A percentile compares a stretch with the other conserved stretches of the same genome.
Evolutionary conservation across 192 early-diverging fungal genomes (phyloP).

Genomic region (Coemansia sp.): DNA sequence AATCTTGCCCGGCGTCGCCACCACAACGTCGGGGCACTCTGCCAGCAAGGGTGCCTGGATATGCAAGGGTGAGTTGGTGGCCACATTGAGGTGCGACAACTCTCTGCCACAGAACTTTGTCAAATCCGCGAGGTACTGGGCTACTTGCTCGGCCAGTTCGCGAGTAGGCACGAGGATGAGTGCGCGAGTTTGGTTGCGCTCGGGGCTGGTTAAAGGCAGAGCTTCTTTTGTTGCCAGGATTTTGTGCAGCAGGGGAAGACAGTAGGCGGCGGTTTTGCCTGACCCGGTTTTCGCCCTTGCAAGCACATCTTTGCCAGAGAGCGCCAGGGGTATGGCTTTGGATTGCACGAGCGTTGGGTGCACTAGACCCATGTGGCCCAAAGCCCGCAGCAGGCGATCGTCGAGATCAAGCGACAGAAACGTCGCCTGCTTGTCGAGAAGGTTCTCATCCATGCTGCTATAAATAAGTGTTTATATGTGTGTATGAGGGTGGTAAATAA

Average conservation of each 20-base stretch:
- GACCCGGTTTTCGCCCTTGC: conserved; percentile 91
- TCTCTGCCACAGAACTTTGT: conserved; percentile 64
- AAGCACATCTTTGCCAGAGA: conserved; percentile 90
- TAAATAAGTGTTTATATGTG: no score
- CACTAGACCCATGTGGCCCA: conserved; percentile 78
- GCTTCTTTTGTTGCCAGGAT: conserved; percentile 73
- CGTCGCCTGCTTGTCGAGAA: conserved; percentile 53
- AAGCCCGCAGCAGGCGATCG: conserved; percentile 79
- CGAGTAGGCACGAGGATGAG: conserved; percentile 92
- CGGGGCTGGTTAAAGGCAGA: conserved; percentile 23
- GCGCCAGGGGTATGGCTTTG: conserved; percentile 83
- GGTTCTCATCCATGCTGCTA: conserved; percentile 50
- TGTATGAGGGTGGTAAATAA: no score
- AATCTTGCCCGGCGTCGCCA: conserved; percentile 82
- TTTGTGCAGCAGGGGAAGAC: conserved; percentile 87
- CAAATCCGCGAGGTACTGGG: conserved; percentile 69
- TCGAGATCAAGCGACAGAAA: conserved; percentile 78
- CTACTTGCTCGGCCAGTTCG: conserved; percentile 94
- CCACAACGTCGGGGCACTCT: conserved; percentile 82
- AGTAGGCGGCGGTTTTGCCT: conserved; percentile 96
- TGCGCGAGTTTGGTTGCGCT: conserved; percentile 41
- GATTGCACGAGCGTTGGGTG: conserved; percentile 89
- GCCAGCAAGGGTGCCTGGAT: conserved; percentile 68
- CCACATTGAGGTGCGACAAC: conserved; percentile 32
- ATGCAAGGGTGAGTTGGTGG: conserved; percentile 25